Evolutionary conservation across 306 rosid genomes (phyloP), one percentile per base, ranked within the genome.

Genomic region (Prosopis cineraria): DNA sequence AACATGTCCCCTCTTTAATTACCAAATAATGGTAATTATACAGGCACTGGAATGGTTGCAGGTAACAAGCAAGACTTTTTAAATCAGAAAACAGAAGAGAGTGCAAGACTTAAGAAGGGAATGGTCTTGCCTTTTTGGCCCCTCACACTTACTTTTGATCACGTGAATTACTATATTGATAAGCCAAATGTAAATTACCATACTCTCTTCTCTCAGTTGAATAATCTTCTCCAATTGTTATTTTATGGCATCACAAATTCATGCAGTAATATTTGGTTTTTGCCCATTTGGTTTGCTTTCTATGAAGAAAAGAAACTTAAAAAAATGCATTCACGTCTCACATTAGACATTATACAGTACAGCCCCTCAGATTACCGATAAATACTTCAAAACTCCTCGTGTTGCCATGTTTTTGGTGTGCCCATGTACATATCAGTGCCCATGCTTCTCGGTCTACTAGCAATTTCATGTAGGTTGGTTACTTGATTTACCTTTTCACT

Each of bases 91-190:
- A 60, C n/a, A 31, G 85, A 53, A 56, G 67, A 70, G 5, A 22
- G 67, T 10, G 56, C 72, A 67, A 37, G 68, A 43, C 27, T 56
- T 56, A 82, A 83, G 86, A 71, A 50, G 43, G 85, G 87, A 77
- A 74, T 87, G 88, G 76, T 87, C 75, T 74, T 87, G 80, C 88
- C 90, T 27, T 84, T 82, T 78, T 83, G 24, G 78, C 87, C 90
- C 41, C 70, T 82, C 25, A 82, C 90, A 25, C 82, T 87, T 77
- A 85, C 88, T 33, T 87, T 87, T 52, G 74, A 84, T 52, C 83
- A 67, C 33, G 78, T 84, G 58, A 87, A 82, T 71, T 87, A 87
- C 88, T 82, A 87, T 72, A 52, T 87, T 59, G 72, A 79, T 58
- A 87, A 80, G 82, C 90, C 90, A 53, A 36, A 75, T 22, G 88